Conservation (phyloP, 306 rosid genomes). For the Prunus fruticosa region DNA sequence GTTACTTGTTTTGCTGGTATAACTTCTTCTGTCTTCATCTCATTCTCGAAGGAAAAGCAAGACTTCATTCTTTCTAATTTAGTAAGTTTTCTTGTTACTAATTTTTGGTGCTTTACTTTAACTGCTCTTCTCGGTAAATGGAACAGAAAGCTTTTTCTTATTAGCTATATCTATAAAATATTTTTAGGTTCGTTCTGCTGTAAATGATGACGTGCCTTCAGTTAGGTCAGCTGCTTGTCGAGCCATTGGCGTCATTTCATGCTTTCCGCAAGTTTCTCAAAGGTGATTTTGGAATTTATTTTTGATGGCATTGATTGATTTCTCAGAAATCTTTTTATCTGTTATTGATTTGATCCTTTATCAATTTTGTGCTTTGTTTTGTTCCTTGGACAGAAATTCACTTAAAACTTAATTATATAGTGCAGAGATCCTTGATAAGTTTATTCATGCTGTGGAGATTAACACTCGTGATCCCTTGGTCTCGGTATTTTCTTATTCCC, state of each 20-base stretch:
- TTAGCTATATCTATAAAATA: slow-evolving; percentile 13
- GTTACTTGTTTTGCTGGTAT: slow-evolving; percentile 95
- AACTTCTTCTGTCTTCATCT: slow-evolving; percentile 76
- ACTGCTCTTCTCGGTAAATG: slow-evolving; percentile 13
- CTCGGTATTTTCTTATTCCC: slow-evolving; percentile 42
- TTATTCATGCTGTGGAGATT: slow-evolving; percentile 76
- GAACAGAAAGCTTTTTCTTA: slow-evolving; percentile 5
- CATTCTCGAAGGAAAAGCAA: slow-evolving; percentile 59
- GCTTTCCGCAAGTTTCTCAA: slow-evolving; percentile 80
- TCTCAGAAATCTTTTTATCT: neutral
- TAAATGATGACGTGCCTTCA: slow-evolving; percentile 58
- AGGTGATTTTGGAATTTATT: slow-evolving; percentile 56
- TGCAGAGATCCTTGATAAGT: slow-evolving; percentile 77
- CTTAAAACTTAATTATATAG: slow-evolving; percentile 44
- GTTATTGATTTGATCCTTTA: neutral
- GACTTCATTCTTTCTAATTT: slow-evolving; percentile 58
- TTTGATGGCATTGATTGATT: neutral
- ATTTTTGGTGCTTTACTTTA: slow-evolving; percentile 15
- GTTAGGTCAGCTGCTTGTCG: slow-evolving; percentile 97
- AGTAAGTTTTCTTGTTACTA: slow-evolving; percentile 48
- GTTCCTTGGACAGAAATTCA: neutral
- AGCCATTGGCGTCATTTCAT: slow-evolving; percentile 89
- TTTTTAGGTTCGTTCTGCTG: slow-evolving; percentile 62
- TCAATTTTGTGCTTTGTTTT: slow-evolving; percentile 19
- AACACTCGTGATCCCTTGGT: slow-evolving; percentile 63